Evolutionary conservation across 1,284 basidiomycete genomes (phyloP).

Genomic region (Volvariella surrecta): DNA sequence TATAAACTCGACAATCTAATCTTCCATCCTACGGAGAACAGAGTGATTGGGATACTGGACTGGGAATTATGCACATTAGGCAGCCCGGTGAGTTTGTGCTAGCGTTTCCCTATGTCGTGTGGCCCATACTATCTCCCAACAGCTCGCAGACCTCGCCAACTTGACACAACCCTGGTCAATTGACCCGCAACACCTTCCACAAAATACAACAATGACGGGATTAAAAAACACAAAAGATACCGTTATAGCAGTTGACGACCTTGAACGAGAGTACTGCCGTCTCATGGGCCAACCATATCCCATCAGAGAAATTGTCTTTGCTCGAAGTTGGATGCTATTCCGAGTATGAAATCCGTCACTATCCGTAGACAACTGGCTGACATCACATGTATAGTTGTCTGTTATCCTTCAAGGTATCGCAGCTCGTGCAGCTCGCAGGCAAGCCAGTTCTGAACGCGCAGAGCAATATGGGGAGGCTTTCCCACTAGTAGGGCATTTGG

Average conservation of each 20-base stretch:
- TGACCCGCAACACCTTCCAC: constrained; percentile 33
- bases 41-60: constrained; percentile 91
- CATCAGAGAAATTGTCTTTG: constrained; percentile 68
- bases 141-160: constrained; percentile 92
- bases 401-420: constrained; percentile 93
- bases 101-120: too few species aligned
- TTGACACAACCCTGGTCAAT: constrained; percentile 81
- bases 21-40: constrained; percentile 87
- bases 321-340: constrained; percentile 84
- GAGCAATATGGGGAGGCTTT: constrained; percentile 47
- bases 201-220: too few species aligned
- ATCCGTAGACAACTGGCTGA: background rate
- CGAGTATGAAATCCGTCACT: constrained; percentile 41
- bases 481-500: constrained; percentile 56
- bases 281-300: constrained; percentile 59
- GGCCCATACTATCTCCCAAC: constrained; percentile 5
- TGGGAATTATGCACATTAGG: constrained; percentile 96
- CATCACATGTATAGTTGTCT: constrained; percentile 42
- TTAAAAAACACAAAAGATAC: constrained; percentile 38
- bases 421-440: constrained; percentile 76
- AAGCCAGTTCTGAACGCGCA: constrained; percentile 81
- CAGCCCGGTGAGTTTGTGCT: constrained; percentile 53
- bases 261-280: constrained; percentile 72
- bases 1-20: constrained; percentile 96
- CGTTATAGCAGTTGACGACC: constrained; percentile 62